Percentiles rank a stretch among this genome's conserved stretches.
These are phyloP conservation scores for Jackrogersella minutella DNA, from an alignment of 495 filamentous ascomycete species.

Conservation along the genomic window DNA sequence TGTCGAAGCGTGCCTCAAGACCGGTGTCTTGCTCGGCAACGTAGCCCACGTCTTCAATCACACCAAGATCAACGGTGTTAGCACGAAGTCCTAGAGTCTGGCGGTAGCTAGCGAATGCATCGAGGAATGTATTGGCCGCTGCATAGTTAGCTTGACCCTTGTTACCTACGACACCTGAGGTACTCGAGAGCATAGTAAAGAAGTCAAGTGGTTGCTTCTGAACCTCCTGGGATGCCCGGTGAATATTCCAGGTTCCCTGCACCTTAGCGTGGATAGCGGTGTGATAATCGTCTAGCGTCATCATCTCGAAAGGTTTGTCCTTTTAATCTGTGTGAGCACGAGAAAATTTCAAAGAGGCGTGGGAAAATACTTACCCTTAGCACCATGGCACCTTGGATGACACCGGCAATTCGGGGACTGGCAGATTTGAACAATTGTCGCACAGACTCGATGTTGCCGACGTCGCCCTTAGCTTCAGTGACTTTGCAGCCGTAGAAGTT, in stretches of 20 bases:
- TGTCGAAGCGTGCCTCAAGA: slow-evolving; percentile 27
- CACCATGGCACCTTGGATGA: slow-evolving; percentile 50
- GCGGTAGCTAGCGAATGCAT: slow-evolving; percentile 47
- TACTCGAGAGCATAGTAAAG: slow-evolving; percentile 49
- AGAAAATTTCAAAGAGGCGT: too few species aligned
- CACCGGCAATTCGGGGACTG: slow-evolving; percentile 37
- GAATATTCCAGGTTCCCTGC: slow-evolving; percentile 48
- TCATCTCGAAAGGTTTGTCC: slow-evolving; percentile 50
- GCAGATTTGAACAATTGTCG: slow-evolving; percentile 30
- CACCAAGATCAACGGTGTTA: slow-evolving; percentile 26
- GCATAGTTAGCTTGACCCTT: slow-evolving; percentile 50
- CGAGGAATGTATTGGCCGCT: slow-evolving; percentile 47
- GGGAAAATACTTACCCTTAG: slow-evolving; percentile 28
- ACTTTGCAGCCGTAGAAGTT: slow-evolving; percentile 42
- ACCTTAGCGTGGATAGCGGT: slow-evolving; percentile 57
- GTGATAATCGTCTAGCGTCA: slow-evolving; percentile 54
- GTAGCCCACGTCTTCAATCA: slow-evolving; percentile 39
- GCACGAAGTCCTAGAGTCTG: slow-evolving; percentile 30
- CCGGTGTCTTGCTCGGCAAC: slow-evolving; percentile 25
- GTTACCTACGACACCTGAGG: slow-evolving; percentile 41
- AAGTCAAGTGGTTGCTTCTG: slow-evolving; percentile 36
- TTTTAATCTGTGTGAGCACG: too few species aligned
- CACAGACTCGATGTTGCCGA: slow-evolving; percentile 40
- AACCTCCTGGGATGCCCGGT: slow-evolving; percentile 41
- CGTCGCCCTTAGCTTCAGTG: slow-evolving; percentile 41